phyloP scores from a whole-genome alignment of 2,329 filamentous ascomycete species.

The Aureobasidium musti region DNA sequence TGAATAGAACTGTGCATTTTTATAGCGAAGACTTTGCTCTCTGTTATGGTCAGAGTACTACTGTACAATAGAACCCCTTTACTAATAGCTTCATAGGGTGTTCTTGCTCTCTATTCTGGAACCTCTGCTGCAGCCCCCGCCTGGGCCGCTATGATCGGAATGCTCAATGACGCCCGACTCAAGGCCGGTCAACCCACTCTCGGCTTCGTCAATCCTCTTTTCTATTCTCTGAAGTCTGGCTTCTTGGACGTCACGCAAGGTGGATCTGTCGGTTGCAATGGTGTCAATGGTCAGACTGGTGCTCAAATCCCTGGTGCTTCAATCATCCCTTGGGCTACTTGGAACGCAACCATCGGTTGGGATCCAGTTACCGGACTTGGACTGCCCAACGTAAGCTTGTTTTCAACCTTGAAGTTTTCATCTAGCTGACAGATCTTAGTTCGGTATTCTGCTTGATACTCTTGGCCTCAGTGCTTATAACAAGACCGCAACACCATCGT shows the following conservation, averaged over 20 bases:
- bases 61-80: no score
- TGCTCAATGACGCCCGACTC: constrained; percentile 63
- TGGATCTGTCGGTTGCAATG: constrained; percentile 40
- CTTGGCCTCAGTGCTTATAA: constrained; percentile 20
- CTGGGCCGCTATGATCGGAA: constrained; percentile 58
- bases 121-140: constrained; percentile 48
- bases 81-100: constrained; percentile 33
- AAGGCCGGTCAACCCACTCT: constrained; percentile 51
- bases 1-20: no score
- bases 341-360: constrained; percentile 35
- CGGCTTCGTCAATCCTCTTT: constrained; percentile 57
- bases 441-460: constrained; percentile 22
- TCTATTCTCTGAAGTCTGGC: constrained; percentile 44
- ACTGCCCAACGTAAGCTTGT: constrained; percentile 31
- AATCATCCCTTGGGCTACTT: constrained; percentile 8
- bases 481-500: constrained; percentile 27
- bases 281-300: constrained; percentile 25
- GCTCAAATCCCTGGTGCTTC: constrained; percentile 36
- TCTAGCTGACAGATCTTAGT: constrained; percentile 15
- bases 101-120: constrained; percentile 40
- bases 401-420: no score
- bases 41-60: no score
- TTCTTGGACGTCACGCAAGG: constrained; percentile 51
- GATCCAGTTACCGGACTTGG: constrained; percentile 41
- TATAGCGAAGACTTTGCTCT: no score